Base-by-base conservation (phyloP, 2,329 filamentous ascomycete species). In the Mariannaea sp. region DNA sequence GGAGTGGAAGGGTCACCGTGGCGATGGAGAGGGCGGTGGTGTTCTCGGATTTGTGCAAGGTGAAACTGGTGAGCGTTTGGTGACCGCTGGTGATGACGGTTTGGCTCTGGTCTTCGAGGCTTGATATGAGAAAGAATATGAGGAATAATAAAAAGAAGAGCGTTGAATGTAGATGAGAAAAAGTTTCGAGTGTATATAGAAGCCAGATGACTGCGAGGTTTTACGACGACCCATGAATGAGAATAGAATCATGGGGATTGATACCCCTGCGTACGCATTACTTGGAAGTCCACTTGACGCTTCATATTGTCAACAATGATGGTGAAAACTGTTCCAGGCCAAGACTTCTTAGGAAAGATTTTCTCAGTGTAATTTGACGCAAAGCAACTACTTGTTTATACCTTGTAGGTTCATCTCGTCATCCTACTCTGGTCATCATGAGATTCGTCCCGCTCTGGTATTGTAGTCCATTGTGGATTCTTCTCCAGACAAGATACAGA, bases 71-170 rank as follows among this genome's bases (percentile, higher is more conserved):
- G 83, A 86, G 71, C 80, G 86, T 60, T 78, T 97, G 42, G 82
- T 96, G 4, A 97, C 94, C 5, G 94, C 92, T 2, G 94, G 94
- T 19, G 94, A 99, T 74, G 94, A 99, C 69, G 81, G 83, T 6
- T 71, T 90, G 20, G 77, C 84, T 22, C 70, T 90, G 65, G 82
- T 90, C 1, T 90, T 90, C 69, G 83, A 87, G 69, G 77, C 79
- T n/a, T 61, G 52, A 55, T 48, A 13, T 22, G 5, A n/a, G 19
- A 24, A 24, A 10, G 22, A n/a, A 17, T n/a, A n/a, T n/a, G 44
- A 43, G 16, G 33, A 26, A 9, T 12, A 20, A 36, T 10, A 54
- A 49, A 49, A 49, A 27, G 52, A 46, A 20, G 51, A 36, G 41
- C n/a, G 55, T 55, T 39, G 39, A 29, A n/a, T 39, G 40, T 20